Evolutionary conservation across 768 basidiomycete species (phyloP).

Genomic region (Podaxis sp.): DNA sequence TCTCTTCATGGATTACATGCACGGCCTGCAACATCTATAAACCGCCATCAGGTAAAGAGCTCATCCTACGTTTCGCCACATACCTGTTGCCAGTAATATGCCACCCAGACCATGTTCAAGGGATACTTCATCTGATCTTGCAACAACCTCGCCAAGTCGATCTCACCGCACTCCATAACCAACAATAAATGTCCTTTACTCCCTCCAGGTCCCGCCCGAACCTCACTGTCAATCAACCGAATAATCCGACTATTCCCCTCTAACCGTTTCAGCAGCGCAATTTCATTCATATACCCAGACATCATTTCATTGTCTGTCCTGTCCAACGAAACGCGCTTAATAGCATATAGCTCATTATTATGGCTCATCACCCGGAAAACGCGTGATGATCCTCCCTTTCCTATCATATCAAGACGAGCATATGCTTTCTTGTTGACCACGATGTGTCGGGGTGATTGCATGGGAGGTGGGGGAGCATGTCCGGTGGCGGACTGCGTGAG

Average conservation of each 20-base stretch:
- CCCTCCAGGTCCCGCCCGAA: conserved; percentile 68
- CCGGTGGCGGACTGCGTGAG: not conserved
- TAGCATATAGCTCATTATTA: conserved; percentile 76
- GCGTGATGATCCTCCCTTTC: conserved; percentile 93
- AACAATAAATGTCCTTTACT: conserved; percentile 76
- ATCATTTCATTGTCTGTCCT: conserved; percentile 88
- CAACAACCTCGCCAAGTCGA: conserved; percentile 83
- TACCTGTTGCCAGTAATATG: conserved; percentile 97
- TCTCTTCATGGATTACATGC: conserved; percentile 97
- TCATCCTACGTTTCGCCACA: conserved; percentile 19
- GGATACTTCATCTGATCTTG: conserved; percentile 82
- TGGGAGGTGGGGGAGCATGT: conserved; percentile 23
- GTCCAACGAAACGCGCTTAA: conserved; percentile 91
- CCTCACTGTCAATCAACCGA: conserved; percentile 86
- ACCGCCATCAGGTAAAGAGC: not conserved
- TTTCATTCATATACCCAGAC: conserved; percentile 95
- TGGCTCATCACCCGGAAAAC: conserved; percentile 88
- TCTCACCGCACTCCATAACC: conserved; percentile 97
- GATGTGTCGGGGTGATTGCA: conserved; percentile 38
- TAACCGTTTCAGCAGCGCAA: conserved; percentile 89
- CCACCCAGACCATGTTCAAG: conserved; percentile 91
- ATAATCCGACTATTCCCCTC: conserved; percentile 93
- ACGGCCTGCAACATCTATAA: conserved; percentile 95
- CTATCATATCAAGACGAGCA: conserved; percentile 84
- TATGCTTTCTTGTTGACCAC: conserved; percentile 84